phyloP scores from a whole-genome alignment of 768 basidiomycete genomes.

The Lactarius akahatsu region DNA sequence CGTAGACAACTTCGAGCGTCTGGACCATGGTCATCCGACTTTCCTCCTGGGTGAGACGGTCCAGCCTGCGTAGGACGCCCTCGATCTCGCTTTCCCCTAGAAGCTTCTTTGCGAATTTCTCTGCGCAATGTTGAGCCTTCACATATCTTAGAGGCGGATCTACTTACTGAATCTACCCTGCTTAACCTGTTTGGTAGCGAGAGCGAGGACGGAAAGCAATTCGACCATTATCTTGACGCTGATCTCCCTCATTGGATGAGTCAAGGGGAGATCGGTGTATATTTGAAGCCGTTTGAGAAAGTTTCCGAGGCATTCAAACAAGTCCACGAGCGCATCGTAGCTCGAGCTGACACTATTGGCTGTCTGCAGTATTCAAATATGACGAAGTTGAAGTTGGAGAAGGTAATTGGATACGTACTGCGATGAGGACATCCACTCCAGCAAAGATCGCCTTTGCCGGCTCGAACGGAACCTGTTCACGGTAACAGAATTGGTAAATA shows the following conservation, averaged over 20 bases:
- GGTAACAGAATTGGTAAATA: background rate
- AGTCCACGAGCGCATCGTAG: background rate
- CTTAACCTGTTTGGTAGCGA: conserved; percentile 6
- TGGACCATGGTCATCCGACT: background rate
- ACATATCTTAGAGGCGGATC: background rate
- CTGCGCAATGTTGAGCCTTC: background rate
- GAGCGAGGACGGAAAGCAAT: background rate
- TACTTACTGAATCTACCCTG: conserved; percentile 11
- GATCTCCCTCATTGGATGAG: background rate
- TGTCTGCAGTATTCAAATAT: background rate
- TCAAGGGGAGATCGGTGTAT: background rate
- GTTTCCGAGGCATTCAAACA: conserved; percentile 7
- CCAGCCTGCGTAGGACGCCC: background rate
- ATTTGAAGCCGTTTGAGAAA: conserved; percentile 7
- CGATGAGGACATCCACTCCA: conserved; percentile 2
- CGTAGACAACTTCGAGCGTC: conserved; percentile 1
- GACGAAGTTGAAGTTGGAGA: background rate
- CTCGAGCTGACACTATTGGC: background rate
- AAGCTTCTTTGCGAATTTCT: conserved; percentile 5
- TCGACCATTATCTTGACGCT: conserved; percentile 6
- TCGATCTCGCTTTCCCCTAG: conserved; percentile 11
- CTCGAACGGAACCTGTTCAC: background rate
- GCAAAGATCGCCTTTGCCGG: conserved; percentile 4
- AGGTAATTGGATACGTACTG: background rate
- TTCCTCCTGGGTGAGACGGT: conserved; percentile 6